Evolutionary conservation across 495 filamentous ascomycete species (phyloP).

Genomic region (Parachaetomium inaequale): DNA sequence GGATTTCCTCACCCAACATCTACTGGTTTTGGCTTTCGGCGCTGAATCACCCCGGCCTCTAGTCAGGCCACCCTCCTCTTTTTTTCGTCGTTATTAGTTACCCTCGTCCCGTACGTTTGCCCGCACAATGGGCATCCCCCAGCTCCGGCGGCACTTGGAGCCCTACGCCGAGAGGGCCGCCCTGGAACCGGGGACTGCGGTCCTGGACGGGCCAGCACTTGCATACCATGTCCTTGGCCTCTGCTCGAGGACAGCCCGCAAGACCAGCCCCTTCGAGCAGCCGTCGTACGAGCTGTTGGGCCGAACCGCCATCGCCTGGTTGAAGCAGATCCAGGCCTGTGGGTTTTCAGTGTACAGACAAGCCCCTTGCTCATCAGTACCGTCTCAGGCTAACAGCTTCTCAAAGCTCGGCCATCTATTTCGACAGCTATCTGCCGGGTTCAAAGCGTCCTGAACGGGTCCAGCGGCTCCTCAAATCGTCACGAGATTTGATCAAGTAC

Average conservation of each 20-base stretch:
- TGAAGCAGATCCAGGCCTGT: constrained; percentile 49
- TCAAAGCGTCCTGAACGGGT: constrained; percentile 32
- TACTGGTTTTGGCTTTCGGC: too few relatives aligned
- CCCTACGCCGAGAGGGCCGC: constrained; percentile 52
- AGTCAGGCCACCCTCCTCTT: too few relatives aligned
- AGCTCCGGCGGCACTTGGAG: constrained; percentile 54
- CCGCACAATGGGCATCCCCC: constrained; percentile 65
- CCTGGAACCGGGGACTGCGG: constrained; percentile 47
- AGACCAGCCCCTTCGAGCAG: constrained; percentile 44
- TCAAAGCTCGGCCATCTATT: constrained; percentile 60
- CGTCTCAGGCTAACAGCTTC: constrained; percentile 14
- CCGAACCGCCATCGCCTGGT: constrained; percentile 55
- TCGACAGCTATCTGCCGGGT: constrained; percentile 69
- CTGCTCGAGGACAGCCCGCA: constrained; percentile 42
- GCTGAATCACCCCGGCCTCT: too few relatives aligned
- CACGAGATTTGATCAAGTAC: constrained; percentile 26
- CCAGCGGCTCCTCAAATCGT: constrained; percentile 25
- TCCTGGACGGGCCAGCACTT: constrained; percentile 74
- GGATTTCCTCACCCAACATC: too few relatives aligned
- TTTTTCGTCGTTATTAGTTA: too few relatives aligned
- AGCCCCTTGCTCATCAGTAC: not conserved
- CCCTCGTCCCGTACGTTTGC: too few relatives aligned
- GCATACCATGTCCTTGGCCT: constrained; percentile 65
- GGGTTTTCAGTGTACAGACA: constrained; percentile 56
- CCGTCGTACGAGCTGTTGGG: constrained; percentile 62